These are phyloP conservation scores for Cordyceps cateniannulata DNA, from an alignment of 2,329 filamentous ascomycete genomes.

Conservation along the genomic window DNA sequence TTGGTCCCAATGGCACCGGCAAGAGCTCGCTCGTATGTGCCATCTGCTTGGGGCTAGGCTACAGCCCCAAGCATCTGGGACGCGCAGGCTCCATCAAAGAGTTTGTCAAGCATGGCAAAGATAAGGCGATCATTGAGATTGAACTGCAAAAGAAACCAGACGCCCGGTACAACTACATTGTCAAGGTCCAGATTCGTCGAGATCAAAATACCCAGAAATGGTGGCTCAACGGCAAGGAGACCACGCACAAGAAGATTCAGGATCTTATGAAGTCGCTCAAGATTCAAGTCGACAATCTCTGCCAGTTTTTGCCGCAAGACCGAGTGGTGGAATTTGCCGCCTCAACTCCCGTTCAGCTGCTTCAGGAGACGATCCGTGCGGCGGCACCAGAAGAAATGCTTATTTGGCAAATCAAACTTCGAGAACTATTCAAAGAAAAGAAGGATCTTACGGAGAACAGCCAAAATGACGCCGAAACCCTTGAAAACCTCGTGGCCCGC, in stretches of 20 bases:
- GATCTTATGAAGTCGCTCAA: constrained; percentile 63
- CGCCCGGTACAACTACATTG: constrained; percentile 60
- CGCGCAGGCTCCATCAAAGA: constrained; percentile 79
- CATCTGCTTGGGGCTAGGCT: constrained; percentile 88
- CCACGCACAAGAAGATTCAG: constrained; percentile 58
- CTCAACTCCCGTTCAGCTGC: constrained; percentile 71
- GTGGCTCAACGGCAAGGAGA: constrained; percentile 62
- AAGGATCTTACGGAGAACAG: constrained; percentile 55
- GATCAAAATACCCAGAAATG: constrained; percentile 80
- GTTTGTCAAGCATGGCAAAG: constrained; percentile 85
- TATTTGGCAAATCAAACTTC: constrained; percentile 69
- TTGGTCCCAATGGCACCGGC: constrained; percentile 96
- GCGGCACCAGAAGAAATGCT: constrained; percentile 79
- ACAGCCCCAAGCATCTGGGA: constrained; percentile 72
- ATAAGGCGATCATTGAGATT: constrained; percentile 78
- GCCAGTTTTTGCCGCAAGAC: constrained; percentile 94
- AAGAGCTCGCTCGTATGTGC: constrained; percentile 97
- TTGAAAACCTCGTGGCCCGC: constrained; percentile 63
- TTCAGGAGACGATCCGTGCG: constrained; percentile 81
- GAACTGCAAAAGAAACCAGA: constrained; percentile 66
- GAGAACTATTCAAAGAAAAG: constrained; percentile 59
- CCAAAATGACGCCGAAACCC: constrained; percentile 51
- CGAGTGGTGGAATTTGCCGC: constrained; percentile 90
- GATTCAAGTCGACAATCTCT: constrained; percentile 96
- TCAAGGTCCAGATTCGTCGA: constrained; percentile 69